Evolutionary conservation across 306 rosid species (phyloP), one percentile per base, ranked within the genome.

Genomic region (Acmispon strigosus): DNA sequence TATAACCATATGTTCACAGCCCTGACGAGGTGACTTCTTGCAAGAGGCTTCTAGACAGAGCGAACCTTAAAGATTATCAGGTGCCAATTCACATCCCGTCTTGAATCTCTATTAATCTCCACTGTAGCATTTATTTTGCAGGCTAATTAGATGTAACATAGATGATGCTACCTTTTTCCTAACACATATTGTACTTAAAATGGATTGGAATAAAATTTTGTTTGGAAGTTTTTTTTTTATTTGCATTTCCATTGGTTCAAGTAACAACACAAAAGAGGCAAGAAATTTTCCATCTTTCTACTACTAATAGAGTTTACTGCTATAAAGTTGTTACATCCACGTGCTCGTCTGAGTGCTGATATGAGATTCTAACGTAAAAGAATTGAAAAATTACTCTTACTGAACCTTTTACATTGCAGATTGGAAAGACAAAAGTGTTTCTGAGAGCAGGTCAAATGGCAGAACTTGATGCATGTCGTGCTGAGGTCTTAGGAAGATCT

Each of bases 391-490:
- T 12, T 32, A 32, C 16, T 57, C 67, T 39, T 73, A 51, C 49
- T 49, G 57, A 55, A 74, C 9, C 32, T 36, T 71, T 74, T 56
- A 2, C 10, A 44, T 83, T 84, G 80, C 86, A 94, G 99, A 78
- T 94, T 71, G 99, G 99, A 77, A 87, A 91, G 80, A 89, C 95
- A 16, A 94, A 94, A 82, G 95, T 94, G 75, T 94, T 94, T 82
- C 87, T 94, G 42, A 87, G 99, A 82, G 99, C 95, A 62, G 97
- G 99, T 80, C 99, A 94, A 78, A 94, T 94, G 99, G 97, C 99
- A 89, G 92, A 91, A 73, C 77, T 94, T 69, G 99, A 94, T 89
- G 91, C 78, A 62, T 83, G 47, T 59, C 89, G 97, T 67, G 85
- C 83, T 48, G 96, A 83, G 87, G 91, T 91, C 72, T 76, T 94